A percentile compares a stretch with the other conserved stretches of the same genome.
These are phyloP conservation scores for Aspergillus homomorphus DNA, from an alignment of 495 filamentous ascomycete species.

Conservation along the genomic window DNA sequence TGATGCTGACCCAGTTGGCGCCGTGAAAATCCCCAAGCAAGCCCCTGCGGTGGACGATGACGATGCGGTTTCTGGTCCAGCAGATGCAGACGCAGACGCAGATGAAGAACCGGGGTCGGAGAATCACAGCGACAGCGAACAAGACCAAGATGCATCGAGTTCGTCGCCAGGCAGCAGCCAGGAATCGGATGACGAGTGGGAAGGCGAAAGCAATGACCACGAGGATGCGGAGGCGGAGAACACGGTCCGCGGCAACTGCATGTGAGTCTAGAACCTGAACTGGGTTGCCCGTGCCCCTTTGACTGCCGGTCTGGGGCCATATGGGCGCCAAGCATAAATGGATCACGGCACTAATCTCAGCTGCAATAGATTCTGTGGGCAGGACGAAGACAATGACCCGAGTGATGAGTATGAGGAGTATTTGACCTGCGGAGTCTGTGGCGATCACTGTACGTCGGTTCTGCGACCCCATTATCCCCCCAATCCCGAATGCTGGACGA, in stretches of 20 bases:
- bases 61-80: slow-evolving; percentile 31
- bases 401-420: slow-evolving; percentile 84
- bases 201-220: slow-evolving; percentile 57
- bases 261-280: slow-evolving; percentile 50
- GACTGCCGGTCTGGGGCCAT: slow-evolving; percentile 6
- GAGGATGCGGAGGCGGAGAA: slow-evolving; percentile 67
- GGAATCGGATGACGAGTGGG: slow-evolving; percentile 71
- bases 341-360: no score
- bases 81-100: slow-evolving; percentile 44
- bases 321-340: slow-evolving; percentile 12
- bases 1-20: slow-evolving; percentile 63
- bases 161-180: slow-evolving; percentile 54
- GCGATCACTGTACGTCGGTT: slow-evolving; percentile 76
- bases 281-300: slow-evolving; percentile 11
- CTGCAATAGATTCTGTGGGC: slow-evolving; percentile 70
- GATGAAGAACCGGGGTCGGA: slow-evolving; percentile 43
- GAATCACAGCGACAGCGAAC: slow-evolving; percentile 39
- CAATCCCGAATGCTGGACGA: slow-evolving; percentile 25
- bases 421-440: slow-evolving; percentile 75
- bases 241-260: slow-evolving; percentile 58
- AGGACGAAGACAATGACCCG: slow-evolving; percentile 84
- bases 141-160: slow-evolving; percentile 49
- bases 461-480: slow-evolving; percentile 25
- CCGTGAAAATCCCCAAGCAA: slow-evolving; percentile 66
- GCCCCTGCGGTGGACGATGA: slow-evolving; percentile 46